Evolutionary conservation across 2,329 filamentous ascomycete species (phyloP), one percentile per base, ranked within the genome.

Genomic region (Fusarium miscanthi): DNA sequence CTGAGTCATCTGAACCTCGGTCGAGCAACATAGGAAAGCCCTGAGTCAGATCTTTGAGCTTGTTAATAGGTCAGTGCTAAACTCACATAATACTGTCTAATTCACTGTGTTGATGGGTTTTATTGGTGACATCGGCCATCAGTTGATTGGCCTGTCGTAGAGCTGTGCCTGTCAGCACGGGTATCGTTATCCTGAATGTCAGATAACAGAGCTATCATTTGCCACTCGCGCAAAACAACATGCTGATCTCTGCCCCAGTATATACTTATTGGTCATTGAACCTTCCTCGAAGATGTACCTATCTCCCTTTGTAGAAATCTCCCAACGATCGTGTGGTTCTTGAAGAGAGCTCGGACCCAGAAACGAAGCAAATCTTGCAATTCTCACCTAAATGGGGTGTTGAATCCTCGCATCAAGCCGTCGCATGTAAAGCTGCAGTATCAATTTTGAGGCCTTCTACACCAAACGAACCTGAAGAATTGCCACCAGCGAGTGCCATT

Each of bases 391-490:
- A 27, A 21, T 7, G 5, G 12, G 5, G 8, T 30, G 5, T 3
- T 8, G 13, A 13, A 13, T 46, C 12, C 12, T 10, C 43, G 14
- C 19, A 14, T 6, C 11, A 7, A 21, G 6, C 19, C 3, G 7
- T n/a, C 16, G 13, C 27, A 17, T 23, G 0, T 9, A 2, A 23
- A 9, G 8, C 5, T 11, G 11, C 5, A 49, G 14, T 13, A 8
- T 9, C 7, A 6, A 13, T n/a, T 53, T 17, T 53, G 33, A 40
- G 49, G 33, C 23, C 49, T 16, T 21, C 49, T 0, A 13, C 19
- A 6, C 6, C 10, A 2, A 9, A 3, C 6, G 2, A 8, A 7
- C 10, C 17, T 19, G 1, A 27, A 0, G 0, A 9, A 4, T 14
- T 8, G 6, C 33, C 3, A 38, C 23, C 13, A 40, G 2, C 1